Evolutionary conservation across 306 rosid genomes (phyloP).

Genomic region (Trifolium repens): DNA sequence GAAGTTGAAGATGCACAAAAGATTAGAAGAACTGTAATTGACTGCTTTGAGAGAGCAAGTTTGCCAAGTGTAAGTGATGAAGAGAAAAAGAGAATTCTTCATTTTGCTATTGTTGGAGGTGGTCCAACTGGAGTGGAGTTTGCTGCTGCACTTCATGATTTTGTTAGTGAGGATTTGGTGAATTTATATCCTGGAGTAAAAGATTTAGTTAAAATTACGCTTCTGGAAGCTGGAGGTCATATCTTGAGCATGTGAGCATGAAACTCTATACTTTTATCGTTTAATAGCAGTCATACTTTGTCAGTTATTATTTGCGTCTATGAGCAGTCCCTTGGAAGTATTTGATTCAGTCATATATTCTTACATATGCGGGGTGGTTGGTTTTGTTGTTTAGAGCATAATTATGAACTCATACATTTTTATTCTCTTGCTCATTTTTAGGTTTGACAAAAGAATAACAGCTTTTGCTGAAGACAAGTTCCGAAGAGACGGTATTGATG

Average conservation of each 20-base stretch:
- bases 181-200: conserved; percentile 74
- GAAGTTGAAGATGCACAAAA: conserved; percentile 99
- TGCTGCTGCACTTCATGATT: conserved; percentile 96
- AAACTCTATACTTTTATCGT: conserved; percentile 20
- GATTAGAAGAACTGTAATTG: conserved; percentile 89
- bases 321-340: conserved; percentile 53
- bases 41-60: conserved; percentile 96
- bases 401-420: conserved; percentile 1
- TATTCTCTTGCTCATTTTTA: conserved; percentile 43
- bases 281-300: conserved; percentile 26
- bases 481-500: conserved; percentile 79
- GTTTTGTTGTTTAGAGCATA: conserved; percentile 8
- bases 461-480: conserved; percentile 88
- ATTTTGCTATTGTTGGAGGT: conserved; percentile 96
- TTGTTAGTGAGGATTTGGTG: conserved; percentile 79
- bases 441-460: conserved; percentile 98
- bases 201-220: conserved; percentile 79
- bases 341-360: conserved; percentile 33
- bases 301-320: conserved; percentile 2
- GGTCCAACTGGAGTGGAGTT: conserved; percentile 99
- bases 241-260: conserved; percentile 76
- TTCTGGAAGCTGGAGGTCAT: conserved; percentile 92
- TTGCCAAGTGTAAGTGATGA: conserved; percentile 78
- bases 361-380: conserved; percentile 4
- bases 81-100: conserved; percentile 91